Evolutionary conservation across 768 basidiomycete genomes (phyloP).

Genomic region (Calocybe gangraenosa): DNA sequence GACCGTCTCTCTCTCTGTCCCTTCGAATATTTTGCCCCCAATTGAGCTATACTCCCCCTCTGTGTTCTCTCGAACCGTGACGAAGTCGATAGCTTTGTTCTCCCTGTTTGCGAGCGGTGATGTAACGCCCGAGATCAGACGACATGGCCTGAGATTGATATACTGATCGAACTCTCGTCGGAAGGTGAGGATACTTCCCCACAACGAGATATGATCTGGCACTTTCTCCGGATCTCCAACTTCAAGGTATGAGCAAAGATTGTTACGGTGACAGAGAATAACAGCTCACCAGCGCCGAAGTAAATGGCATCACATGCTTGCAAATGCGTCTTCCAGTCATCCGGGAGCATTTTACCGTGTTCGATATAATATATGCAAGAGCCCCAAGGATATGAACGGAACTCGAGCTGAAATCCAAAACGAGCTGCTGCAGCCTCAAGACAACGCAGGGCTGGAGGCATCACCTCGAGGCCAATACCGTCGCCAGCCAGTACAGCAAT

Average conservation of each 20-base stretch:
- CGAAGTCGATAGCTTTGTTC: conserved; percentile 42
- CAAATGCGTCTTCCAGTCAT: conserved; percentile 34
- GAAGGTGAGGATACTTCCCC: conserved; percentile 48
- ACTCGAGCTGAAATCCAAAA: conserved; percentile 42
- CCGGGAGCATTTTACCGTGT: conserved; percentile 44
- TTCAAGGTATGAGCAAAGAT: conserved; percentile 17
- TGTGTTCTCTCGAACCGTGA: conserved; percentile 53
- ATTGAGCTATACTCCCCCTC: conserved; percentile 56
- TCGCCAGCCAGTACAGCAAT: conserved; percentile 51
- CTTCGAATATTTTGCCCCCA: conserved; percentile 38
- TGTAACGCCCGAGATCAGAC: conserved; percentile 42
- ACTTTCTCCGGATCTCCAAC: conserved; percentile 45
- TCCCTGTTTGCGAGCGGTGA: conserved; percentile 42
- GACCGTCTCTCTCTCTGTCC: conserved; percentile 35
- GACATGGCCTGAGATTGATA: conserved; percentile 44
- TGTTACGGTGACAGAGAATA: neutral
- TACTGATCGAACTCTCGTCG: conserved; percentile 51
- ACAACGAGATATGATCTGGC: conserved; percentile 55
- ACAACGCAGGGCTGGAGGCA: conserved; percentile 42
- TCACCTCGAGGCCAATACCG: conserved; percentile 51
- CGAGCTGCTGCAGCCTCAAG: conserved; percentile 38
- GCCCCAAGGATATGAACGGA: conserved; percentile 43
- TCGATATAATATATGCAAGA: conserved; percentile 42
- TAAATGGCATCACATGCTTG: conserved; percentile 42
- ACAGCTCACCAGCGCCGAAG: conserved; percentile 38